Conservation (phyloP, 805 yeast genomes). For the Myxozyma geophila region DNA sequence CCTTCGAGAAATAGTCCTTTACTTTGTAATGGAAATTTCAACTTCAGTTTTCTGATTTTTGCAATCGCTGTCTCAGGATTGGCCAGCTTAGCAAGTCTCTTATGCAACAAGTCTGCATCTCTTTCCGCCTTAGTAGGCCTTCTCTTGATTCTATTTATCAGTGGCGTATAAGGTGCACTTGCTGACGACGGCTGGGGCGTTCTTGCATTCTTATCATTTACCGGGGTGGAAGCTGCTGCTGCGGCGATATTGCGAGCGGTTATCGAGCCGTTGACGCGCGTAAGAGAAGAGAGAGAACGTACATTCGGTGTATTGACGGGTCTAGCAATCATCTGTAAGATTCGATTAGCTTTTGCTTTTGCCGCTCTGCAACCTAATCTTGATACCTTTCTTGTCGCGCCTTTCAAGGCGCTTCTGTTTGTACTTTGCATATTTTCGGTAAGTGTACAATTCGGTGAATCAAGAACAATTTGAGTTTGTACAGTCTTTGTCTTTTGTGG, state of each 20-base stretch:
- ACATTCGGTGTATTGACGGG: not conserved
- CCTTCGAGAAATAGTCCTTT: not conserved
- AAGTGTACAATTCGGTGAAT: too few relatives aligned
- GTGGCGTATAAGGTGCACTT: not conserved
- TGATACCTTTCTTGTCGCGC: constrained; percentile 7
- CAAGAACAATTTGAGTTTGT: constrained; percentile 3
- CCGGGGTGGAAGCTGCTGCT: not conserved
- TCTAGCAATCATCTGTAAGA: not conserved
- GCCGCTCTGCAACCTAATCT: not conserved
- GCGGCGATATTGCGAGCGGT: constrained; percentile 17
- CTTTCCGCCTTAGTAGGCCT: constrained; percentile 5
- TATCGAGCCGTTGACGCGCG: constrained; percentile 5
- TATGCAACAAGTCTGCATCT: not conserved
- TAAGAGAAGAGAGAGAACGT: not conserved
- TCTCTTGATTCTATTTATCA: not conserved
- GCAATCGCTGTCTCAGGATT: constrained; percentile 17
- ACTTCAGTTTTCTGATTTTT: not conserved
- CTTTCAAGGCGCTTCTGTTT: too few relatives aligned
- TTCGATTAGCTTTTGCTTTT: constrained; percentile 1
- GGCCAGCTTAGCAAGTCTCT: not conserved
- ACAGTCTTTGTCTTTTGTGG: not conserved
- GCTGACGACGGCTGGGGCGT: not conserved
- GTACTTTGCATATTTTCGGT: too few relatives aligned
- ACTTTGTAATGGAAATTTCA: constrained; percentile 6
- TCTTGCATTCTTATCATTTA: too few relatives aligned